Base-by-base conservation (phyloP, 2,329 filamentous ascomycete species). In the Coniochaeta sp. region DNA sequence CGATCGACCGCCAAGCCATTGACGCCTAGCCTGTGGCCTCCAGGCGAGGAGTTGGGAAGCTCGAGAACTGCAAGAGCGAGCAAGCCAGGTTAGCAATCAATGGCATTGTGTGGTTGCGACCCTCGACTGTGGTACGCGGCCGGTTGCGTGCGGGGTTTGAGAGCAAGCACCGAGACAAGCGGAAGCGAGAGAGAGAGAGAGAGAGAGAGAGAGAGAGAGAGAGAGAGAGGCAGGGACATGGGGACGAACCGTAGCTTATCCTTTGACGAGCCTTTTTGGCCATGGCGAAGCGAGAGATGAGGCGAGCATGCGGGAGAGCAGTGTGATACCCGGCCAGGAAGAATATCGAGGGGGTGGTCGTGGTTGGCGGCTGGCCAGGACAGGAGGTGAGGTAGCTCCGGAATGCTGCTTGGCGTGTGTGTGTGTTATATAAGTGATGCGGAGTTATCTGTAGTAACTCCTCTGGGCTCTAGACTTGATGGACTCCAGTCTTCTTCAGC, bases 1-100 rank as follows among this genome's bases (percentile, higher is more conserved):
- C 82, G 80, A 75, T 98, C 95, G 65, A 97, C 88, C 58, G 91
- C 91, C 62, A 99, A 85, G 64, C 93, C 93, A 80, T 98, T 97
- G 67, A 99, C 91, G 65, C 95, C 95, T 60, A 98, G 86, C 68
- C 93, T 84, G 79, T 99, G 95, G 61, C 93, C 93, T 66, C 91
- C 91, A 52, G 75, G 78, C 56, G 81, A 82, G 50, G 81, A 79
- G 67, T 82, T 81, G 64, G 81, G 81, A 63, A 82, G 80, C 70
- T 85, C 82, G 69, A 86, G 80, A 69, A 86, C 83, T 86, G 66
- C 28, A 65, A 28, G 12, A 60, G 57, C 50, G 55, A 57, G 63
- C 54, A 61, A 60, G 56, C 65, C 26, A 62, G 22, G 63, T 66
- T 58, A 69, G 63, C 60, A 55, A 65, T 55, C 60, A 55, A 65